Percentiles rank a stretch among this genome's conserved stretches.
phyloP scores from a whole-genome alignment of 2,329 filamentous ascomycete species.

The Ophiostoma perfectum region DNA sequence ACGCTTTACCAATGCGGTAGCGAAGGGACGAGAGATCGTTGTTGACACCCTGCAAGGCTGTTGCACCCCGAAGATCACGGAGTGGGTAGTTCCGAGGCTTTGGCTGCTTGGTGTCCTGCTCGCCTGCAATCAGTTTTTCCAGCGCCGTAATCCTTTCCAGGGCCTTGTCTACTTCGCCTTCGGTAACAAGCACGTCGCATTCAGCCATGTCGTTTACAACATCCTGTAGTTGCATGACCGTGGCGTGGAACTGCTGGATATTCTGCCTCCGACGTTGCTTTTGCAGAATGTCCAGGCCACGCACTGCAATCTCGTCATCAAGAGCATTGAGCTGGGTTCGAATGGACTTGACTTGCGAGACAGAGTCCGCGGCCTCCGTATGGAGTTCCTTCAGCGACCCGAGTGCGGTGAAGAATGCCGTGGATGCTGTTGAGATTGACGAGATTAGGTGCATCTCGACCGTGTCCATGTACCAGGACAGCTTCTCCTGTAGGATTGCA shows the following conservation, averaged over 20 bases:
- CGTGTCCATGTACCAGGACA: conserved; percentile 99
- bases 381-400: conserved; percentile 88
- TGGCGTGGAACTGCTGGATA: conserved; percentile 71
- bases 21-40: conserved; percentile 71
- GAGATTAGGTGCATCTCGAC: conserved; percentile 96
- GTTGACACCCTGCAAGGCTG: conserved; percentile 73
- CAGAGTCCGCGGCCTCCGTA: conserved; percentile 85
- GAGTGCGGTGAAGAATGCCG: conserved; percentile 91
- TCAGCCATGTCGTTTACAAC: conserved; percentile 68
- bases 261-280: conserved; percentile 80
- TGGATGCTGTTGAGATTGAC: conserved; percentile 91
- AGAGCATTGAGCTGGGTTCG: conserved; percentile 73
- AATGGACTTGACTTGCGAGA: conserved; percentile 75
- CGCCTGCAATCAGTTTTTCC: conserved; percentile 74
- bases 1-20: conserved; percentile 77
- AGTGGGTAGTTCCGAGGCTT: conserved; percentile 34
- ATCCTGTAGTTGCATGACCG: conserved; percentile 73
- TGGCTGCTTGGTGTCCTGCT: conserved; percentile 33
- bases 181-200: conserved; percentile 77
- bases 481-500: conserved; percentile 93
- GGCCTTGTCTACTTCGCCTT: conserved; percentile 75
- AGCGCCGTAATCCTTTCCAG: conserved; percentile 71
- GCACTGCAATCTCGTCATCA: conserved; percentile 80
- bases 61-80: conserved; percentile 69
- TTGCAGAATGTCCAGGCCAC: conserved; percentile 78